A percentile compares a stretch with the other conserved stretches of the same genome.
phyloP scores from a whole-genome alignment of 176 grass and related monocot genomes.

The Avena sativa region DNA sequence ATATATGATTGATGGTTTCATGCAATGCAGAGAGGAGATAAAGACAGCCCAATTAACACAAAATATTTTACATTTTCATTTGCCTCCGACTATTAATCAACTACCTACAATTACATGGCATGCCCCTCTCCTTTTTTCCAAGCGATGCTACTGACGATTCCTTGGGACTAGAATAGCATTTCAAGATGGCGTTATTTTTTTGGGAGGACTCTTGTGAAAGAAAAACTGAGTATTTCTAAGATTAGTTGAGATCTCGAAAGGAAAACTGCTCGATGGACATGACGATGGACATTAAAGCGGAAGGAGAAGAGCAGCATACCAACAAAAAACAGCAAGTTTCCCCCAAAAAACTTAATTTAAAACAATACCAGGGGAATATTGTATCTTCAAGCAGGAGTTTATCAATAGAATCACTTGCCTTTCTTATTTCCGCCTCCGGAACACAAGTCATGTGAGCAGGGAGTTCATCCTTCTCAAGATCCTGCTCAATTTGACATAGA shows the following conservation, averaged over 20 bases:
- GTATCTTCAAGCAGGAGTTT: constrained; percentile 3
- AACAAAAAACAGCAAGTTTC: background rate
- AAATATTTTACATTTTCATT: constrained; percentile 1
- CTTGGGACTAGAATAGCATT: background rate
- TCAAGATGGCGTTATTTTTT: background rate
- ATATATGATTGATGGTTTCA: constrained; percentile 10
- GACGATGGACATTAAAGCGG: background rate
- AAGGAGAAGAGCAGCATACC: background rate
- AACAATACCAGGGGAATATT: constrained; percentile 8
- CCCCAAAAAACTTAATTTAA: background rate
- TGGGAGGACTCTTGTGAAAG: background rate
- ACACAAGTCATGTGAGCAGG: constrained; percentile 86
- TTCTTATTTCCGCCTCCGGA: constrained; percentile 82
- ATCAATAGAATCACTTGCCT: constrained; percentile 39
- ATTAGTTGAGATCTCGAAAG: background rate
- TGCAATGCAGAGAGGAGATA: background rate
- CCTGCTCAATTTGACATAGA: constrained; percentile 58
- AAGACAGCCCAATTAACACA: background rate
- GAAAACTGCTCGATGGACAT: background rate
- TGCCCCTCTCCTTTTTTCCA: background rate
- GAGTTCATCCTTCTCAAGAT: constrained; percentile 85
- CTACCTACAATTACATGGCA: background rate
- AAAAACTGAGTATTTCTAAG: background rate
- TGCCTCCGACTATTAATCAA: constrained; percentile 12
- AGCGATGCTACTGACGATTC: background rate